phyloP scores from a whole-genome alignment of 495 filamentous ascomycete species.

The Cairneyella variabilis region DNA sequence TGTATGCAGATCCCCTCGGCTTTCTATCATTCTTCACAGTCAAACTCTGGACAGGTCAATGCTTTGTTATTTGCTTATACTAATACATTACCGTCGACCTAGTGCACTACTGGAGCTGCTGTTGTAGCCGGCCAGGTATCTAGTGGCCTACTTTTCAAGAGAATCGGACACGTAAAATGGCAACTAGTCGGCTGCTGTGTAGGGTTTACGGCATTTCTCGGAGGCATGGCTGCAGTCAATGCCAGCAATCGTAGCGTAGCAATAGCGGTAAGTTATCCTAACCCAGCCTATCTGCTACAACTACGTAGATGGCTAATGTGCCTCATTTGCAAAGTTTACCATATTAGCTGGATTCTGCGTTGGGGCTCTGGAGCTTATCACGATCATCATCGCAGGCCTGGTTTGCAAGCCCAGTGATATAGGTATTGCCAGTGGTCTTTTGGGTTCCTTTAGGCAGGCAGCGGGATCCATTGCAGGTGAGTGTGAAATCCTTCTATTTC shows the following conservation, averaged over 20 bases:
- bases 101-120: slow-evolving; percentile 27
- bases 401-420: slow-evolving; percentile 31
- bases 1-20: slow-evolving; percentile 14
- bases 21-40: not conserved
- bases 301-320: slow-evolving; percentile 18
- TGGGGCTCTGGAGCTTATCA: slow-evolving; percentile 9
- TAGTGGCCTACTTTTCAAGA: slow-evolving; percentile 26
- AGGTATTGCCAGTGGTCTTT: slow-evolving; percentile 38
- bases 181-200: slow-evolving; percentile 8
- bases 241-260: slow-evolving; percentile 18
- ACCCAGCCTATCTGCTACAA: slow-evolving; percentile 11
- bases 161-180: slow-evolving; percentile 2
- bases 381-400: slow-evolving; percentile 8
- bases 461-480: slow-evolving; percentile 19
- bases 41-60: not conserved
- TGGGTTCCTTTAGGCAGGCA: slow-evolving; percentile 28
- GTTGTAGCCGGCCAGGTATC: slow-evolving; percentile 25
- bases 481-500: slow-evolving; percentile 12
- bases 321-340: slow-evolving; percentile 22
- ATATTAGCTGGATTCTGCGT: slow-evolving; percentile 27
- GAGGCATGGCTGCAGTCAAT: slow-evolving; percentile 27
- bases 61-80: not conserved
- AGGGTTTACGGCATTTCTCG: slow-evolving; percentile 26
- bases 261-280: slow-evolving; percentile 11
- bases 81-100: not conserved